Evolutionary conservation across 495 filamentous ascomycete genomes (phyloP).

Genomic region (Aspergillus ellipticus): DNA sequence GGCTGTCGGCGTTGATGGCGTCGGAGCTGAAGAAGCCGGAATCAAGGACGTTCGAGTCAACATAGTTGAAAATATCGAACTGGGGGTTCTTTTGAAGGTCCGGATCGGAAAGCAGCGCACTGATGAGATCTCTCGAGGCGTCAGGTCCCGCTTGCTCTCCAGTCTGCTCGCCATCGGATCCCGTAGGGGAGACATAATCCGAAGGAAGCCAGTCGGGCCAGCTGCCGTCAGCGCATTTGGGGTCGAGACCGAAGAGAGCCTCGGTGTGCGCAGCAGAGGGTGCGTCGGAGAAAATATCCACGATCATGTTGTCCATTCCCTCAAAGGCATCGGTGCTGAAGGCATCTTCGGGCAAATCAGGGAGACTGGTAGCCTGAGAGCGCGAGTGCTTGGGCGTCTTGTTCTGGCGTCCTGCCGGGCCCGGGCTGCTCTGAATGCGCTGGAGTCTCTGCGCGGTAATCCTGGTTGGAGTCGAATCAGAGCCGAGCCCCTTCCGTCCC

Average conservation of each 20-base stretch:
- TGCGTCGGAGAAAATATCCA: conserved; percentile 38
- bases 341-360: conserved; percentile 17
- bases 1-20: conserved; percentile 25
- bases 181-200: conserved; percentile 33
- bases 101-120: conserved; percentile 39
- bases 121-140: conserved; percentile 35
- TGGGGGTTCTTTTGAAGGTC: conserved; percentile 27
- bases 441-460: conserved; percentile 37
- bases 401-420: conserved; percentile 18
- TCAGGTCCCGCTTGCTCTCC: conserved; percentile 9
- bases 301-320: conserved; percentile 37
- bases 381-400: conserved; percentile 28
- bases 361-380: conserved; percentile 14
- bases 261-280: conserved; percentile 21
- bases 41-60: conserved; percentile 27
- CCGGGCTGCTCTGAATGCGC: conserved; percentile 27
- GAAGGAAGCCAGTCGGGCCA: conserved; percentile 42
- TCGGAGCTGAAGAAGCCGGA: conserved; percentile 44
- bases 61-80: conserved; percentile 33
- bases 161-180: conserved; percentile 23
- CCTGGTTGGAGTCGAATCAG: conserved; percentile 27
- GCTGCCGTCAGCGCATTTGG: conserved; percentile 20
- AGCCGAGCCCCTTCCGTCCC: conserved; percentile 22
- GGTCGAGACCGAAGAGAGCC: conserved; percentile 23
- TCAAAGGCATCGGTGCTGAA: conserved; percentile 28